These are phyloP conservation scores for Malassezia arunalokei DNA, from an alignment of 1,284 basidiomycete genomes.

Conservation along the genomic window DNA sequence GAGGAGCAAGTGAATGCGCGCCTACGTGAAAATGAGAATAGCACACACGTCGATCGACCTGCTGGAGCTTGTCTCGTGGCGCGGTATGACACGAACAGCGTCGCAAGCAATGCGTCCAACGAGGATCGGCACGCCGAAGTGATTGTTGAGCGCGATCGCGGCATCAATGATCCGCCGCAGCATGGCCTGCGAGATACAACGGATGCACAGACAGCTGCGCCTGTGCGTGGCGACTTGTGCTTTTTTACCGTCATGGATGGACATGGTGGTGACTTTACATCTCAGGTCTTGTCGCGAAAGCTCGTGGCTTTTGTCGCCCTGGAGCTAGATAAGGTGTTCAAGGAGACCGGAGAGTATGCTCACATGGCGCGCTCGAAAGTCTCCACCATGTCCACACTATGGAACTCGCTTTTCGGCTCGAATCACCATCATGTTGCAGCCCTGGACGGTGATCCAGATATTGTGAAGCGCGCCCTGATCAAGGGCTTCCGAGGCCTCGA, in stretches of 20 bases:
- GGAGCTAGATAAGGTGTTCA: slow-evolving; percentile 55
- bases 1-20: slow-evolving; percentile 34
- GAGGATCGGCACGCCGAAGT: slow-evolving; percentile 43
- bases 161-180: slow-evolving; percentile 14
- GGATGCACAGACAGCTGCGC: not conserved
- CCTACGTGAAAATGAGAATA: slow-evolving; percentile 33
- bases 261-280: slow-evolving; percentile 73
- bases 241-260: slow-evolving; percentile 88
- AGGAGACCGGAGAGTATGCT: slow-evolving; percentile 45
- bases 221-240: slow-evolving; percentile 30
- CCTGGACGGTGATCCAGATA: slow-evolving; percentile 55
- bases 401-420: slow-evolving; percentile 36
- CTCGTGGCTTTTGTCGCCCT: slow-evolving; percentile 75
- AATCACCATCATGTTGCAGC: slow-evolving; percentile 10
- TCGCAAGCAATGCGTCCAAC: slow-evolving; percentile 41
- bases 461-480: slow-evolving; percentile 61
- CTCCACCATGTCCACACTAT: slow-evolving; percentile 32
- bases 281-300: slow-evolving; percentile 66
- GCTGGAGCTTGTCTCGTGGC: slow-evolving; percentile 35
- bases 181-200: not conserved
- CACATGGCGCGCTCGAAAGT: slow-evolving; percentile 36
- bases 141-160: slow-evolving; percentile 40
- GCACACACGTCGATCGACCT: slow-evolving; percentile 34
- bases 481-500: slow-evolving; percentile 68
- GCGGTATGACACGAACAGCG: slow-evolving; percentile 41